Base-by-base conservation (phyloP, 176 grass and related monocot genomes). In the Stipa capillata region DNA sequence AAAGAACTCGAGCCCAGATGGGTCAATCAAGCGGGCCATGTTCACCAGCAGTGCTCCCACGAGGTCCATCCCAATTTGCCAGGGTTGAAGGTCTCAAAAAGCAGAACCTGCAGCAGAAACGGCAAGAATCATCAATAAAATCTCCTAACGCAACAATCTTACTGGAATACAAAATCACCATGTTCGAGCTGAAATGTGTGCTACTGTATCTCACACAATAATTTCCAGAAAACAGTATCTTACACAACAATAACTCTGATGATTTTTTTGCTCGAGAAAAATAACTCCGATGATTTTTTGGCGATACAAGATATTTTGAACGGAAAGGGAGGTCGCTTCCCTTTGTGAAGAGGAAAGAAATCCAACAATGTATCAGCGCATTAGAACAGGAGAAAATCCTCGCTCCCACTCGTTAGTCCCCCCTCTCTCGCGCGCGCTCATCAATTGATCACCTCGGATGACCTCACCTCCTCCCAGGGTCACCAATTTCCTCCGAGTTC, bases 41-140 rank as follows among this genome's bases (percentile, higher is more conserved):
- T 20, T 87, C 45, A 90, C 8, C 60, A 97, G 76, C 80, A 88
- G 56, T 58, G 87, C 82, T 72, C 79, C 88, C 45, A 83, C 73
- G 45, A 90, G 77, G 27, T 90, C 88, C 91, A 93, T 90, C 49
- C 37, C 75, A 53, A 42, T 17, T 85, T 27, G 67, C 82, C 82
- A 82, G 42, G 66, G 21, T 83, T 57, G 74, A 6, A 0, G 42
- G 27, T 35, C 2, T 18, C 66, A 48, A 18, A n/a, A 34, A 37
- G 57, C 51, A 72, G 41, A 67, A 60, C 78, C 79, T 83, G 88
- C 76, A 78, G 44, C 63, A 33, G 27, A 58, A 80, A 25, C 5
- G 82, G 59, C 32, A 49, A 84, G 3, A 62, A 71, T 20, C 33
- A 48, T 15, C 45, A 35, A 65, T 51, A 59, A 76, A 32, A 57